Conservation (phyloP, 345 rosid species). For the Euphorbia tirucalli region DNA sequence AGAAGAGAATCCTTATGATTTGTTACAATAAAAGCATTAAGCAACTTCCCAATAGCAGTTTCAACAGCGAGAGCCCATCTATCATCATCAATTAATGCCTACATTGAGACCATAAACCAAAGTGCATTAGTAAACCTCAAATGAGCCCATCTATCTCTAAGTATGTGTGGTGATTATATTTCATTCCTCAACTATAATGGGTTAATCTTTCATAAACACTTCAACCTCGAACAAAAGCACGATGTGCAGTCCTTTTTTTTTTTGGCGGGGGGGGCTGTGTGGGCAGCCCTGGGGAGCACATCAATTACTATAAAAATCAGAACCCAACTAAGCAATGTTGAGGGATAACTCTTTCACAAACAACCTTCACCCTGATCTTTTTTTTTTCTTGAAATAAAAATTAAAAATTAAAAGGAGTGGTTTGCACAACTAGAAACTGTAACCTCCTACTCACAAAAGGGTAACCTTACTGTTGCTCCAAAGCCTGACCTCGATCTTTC, state of each 20-base stretch:
- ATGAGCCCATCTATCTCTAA: no score
- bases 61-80: slow-evolving; percentile 91
- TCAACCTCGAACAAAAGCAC: background rate
- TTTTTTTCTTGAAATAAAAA: background rate
- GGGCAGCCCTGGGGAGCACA: no score
- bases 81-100: slow-evolving; percentile 72
- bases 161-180: background rate
- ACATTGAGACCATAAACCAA: slow-evolving; percentile 22
- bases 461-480: background rate
- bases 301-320: background rate
- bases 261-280: no score
- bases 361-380: background rate
- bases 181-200: background rate
- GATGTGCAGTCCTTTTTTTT: no score
- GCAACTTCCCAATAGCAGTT: slow-evolving; percentile 74
- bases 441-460: background rate
- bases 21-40: slow-evolving; percentile 93
- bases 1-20: slow-evolving; percentile 67
- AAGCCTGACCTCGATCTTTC: background rate
- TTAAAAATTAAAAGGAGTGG: background rate
- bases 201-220: background rate
- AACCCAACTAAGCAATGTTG: background rate
- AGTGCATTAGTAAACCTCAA: slow-evolving; percentile 1
- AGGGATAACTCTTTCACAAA: background rate
- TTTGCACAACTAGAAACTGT: background rate